Percentiles rank a stretch among this genome's conserved stretches.
phyloP scores from a whole-genome alignment of 352 stramenopile species.

The Pythium vanterpoolii region DNA sequence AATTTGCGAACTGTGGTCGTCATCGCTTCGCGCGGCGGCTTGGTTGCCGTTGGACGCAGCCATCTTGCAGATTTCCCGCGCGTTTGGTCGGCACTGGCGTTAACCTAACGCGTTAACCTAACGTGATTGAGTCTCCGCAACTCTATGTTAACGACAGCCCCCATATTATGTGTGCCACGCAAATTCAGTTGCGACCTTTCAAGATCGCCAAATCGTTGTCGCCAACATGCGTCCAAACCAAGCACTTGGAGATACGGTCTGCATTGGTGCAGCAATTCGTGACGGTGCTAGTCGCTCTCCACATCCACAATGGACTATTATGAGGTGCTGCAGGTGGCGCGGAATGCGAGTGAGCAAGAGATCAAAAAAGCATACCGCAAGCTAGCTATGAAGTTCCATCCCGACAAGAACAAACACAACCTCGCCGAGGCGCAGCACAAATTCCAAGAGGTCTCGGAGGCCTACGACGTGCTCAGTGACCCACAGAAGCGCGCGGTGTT shows the following conservation, averaged over 20 bases:
- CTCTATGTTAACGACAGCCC: no score
- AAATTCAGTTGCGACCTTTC: not conserved
- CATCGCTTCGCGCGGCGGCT: not conserved
- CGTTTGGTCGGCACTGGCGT: no score
- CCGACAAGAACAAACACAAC: conserved; percentile 94
- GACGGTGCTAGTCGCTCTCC: not conserved
- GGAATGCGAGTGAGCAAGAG: conserved; percentile 75
- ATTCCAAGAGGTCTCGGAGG: conserved; percentile 95
- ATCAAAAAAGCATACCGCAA: conserved; percentile 97
- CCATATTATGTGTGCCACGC: not conserved
- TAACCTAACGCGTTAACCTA: no score
- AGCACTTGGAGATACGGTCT: no score
- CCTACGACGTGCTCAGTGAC: conserved; percentile 93
- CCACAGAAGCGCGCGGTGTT: conserved; percentile 90
- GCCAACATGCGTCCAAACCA: no score
- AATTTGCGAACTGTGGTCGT: not conserved
- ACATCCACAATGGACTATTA: conserved; percentile 86
- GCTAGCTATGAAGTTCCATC: conserved; percentile 93
- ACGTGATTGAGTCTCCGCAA: no score
- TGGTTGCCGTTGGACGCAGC: not conserved
- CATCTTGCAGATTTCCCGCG: no score
- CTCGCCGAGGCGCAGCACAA: conserved; percentile 83
- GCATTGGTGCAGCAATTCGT: not conserved
- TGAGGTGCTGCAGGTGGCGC: conserved; percentile 84
- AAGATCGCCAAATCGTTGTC: not conserved